Percentiles rank a stretch among this genome's conserved stretches.
These are phyloP conservation scores for Inonotus obliquus DNA, from an alignment of 1,284 basidiomycete species.

Conservation along the genomic window DNA sequence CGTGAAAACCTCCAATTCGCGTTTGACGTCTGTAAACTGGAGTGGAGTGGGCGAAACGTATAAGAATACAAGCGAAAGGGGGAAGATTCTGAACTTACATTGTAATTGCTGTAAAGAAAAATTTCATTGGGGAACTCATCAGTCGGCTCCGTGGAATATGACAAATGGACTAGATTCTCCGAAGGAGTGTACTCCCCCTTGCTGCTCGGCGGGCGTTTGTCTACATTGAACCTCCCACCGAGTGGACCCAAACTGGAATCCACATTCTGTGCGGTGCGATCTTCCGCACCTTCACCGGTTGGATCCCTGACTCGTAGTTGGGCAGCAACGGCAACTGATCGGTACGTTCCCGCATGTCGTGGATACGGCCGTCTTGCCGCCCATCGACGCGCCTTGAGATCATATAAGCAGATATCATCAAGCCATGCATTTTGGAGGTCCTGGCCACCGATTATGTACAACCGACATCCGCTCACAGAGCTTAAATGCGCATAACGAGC, in stretches of 20 bases:
- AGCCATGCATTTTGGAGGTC: slow-evolving; percentile 87
- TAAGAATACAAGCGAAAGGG: slow-evolving; percentile 2
- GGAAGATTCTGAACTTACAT: slow-evolving; percentile 46
- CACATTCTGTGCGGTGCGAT: slow-evolving; percentile 2
- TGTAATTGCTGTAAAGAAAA: slow-evolving; percentile 84
- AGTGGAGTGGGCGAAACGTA: neutral
- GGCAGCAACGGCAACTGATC: slow-evolving; percentile 80
- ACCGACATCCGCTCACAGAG: slow-evolving; percentile 71
- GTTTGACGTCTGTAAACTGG: slow-evolving; percentile 87
- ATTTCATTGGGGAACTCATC: slow-evolving; percentile 76
- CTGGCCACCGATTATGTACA: slow-evolving; percentile 95
- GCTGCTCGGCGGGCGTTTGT: slow-evolving; percentile 33
- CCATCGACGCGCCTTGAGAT: slow-evolving; percentile 72
- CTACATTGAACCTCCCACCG: slow-evolving; percentile 53
- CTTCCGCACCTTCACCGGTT: slow-evolving; percentile 42
- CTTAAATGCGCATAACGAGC: slow-evolving; percentile 90
- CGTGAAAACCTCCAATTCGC: slow-evolving; percentile 85
- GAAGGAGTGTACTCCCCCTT: slow-evolving; percentile 45
- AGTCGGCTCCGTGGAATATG: slow-evolving; percentile 66
- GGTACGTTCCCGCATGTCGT: slow-evolving; percentile 89
- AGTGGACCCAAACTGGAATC: slow-evolving; percentile 40
- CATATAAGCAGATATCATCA: slow-evolving; percentile 88
- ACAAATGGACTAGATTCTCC: slow-evolving; percentile 62
- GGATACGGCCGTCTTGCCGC: slow-evolving; percentile 76
- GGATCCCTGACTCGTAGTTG: slow-evolving; percentile 64